A percentile compares a stretch with the other conserved stretches of the same genome.
Evolutionary conservation across 768 basidiomycete species (phyloP).

Genomic region (Jaapia argillacea): DNA sequence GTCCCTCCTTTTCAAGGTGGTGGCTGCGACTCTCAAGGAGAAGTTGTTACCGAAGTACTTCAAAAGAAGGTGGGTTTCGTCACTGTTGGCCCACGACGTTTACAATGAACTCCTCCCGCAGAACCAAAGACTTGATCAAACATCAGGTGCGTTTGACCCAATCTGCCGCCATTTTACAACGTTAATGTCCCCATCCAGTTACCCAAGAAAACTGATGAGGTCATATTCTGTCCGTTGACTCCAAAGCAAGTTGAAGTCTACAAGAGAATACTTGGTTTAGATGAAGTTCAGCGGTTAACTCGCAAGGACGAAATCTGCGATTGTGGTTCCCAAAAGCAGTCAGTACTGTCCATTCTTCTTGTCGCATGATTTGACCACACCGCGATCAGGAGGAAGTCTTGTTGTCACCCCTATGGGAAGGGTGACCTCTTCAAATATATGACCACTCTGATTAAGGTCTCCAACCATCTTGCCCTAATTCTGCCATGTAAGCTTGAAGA

Average conservation of each 20-base stretch:
- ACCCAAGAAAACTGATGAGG: slow-evolving; percentile 80
- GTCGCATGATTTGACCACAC: not conserved
- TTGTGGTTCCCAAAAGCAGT: slow-evolving; percentile 59
- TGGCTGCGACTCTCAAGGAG: slow-evolving; percentile 52
- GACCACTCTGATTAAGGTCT: slow-evolving; percentile 75
- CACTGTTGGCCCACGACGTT: not conserved
- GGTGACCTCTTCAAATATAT: slow-evolving; percentile 66
- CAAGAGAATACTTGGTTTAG: slow-evolving; percentile 53
- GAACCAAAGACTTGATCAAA: slow-evolving; percentile 72
- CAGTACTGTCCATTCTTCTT: slow-evolving; percentile 10
- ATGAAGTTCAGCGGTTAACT: slow-evolving; percentile 62
- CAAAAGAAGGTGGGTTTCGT: slow-evolving; percentile 49
- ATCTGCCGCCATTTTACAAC: not conserved
- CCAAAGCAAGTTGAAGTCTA: slow-evolving; percentile 62
- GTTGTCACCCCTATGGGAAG: slow-evolving; percentile 35
- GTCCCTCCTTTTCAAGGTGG: slow-evolving; percentile 26
- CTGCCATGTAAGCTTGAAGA: slow-evolving; percentile 49
- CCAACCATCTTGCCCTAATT: slow-evolving; percentile 83
- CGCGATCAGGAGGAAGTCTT: slow-evolving; percentile 41
- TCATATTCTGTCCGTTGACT: slow-evolving; percentile 90
- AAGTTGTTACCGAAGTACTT: slow-evolving; percentile 69
- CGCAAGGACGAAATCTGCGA: slow-evolving; percentile 62
- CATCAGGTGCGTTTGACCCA: slow-evolving; percentile 36
- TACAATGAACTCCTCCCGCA: slow-evolving; percentile 8
- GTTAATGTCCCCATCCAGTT: slow-evolving; percentile 34